phyloP scores from a whole-genome alignment of 306 rosid species.

The Quillaja saponaria region DNA sequence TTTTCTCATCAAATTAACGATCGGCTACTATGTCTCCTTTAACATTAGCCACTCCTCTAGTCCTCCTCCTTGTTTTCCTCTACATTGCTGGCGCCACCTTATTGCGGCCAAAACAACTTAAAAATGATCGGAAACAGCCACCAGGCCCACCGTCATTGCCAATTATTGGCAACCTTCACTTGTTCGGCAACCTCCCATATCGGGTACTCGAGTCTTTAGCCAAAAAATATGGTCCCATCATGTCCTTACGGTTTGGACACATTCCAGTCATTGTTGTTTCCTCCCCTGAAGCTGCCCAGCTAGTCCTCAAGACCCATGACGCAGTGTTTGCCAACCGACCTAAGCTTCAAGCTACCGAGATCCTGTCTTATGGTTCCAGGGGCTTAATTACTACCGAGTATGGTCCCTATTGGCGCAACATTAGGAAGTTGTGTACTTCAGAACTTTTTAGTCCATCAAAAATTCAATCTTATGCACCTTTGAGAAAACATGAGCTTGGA shows the following conservation, averaged over 20 bases:
- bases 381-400: constrained; percentile 23
- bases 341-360: constrained; percentile 17
- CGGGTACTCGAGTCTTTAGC: constrained; percentile 43
- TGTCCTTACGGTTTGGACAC: constrained; percentile 43
- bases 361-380: constrained; percentile 31
- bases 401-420: constrained; percentile 40
- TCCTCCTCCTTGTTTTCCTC: no score
- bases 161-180: constrained; percentile 47
- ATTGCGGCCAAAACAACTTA: no score
- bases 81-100: no score
- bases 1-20: no score
- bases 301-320: constrained; percentile 59
- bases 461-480: constrained; percentile 33
- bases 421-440: constrained; percentile 32
- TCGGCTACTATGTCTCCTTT: no score
- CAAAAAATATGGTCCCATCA: constrained; percentile 44
- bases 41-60: no score
- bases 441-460: constrained; percentile 35
- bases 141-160: constrained; percentile 52
- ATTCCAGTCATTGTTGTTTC: constrained; percentile 39
- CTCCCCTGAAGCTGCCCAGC: constrained; percentile 47
- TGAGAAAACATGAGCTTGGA: constrained; percentile 15
- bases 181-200: constrained; percentile 44
- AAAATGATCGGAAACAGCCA: constrained; percentile 32
- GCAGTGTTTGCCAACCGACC: constrained; percentile 32